A percentile compares a stretch with the other conserved stretches of the same genome.
These are phyloP conservation scores for Aspergillus sp. DNA, from an alignment of 2,329 filamentous ascomycete genomes.

Conservation along the genomic window DNA sequence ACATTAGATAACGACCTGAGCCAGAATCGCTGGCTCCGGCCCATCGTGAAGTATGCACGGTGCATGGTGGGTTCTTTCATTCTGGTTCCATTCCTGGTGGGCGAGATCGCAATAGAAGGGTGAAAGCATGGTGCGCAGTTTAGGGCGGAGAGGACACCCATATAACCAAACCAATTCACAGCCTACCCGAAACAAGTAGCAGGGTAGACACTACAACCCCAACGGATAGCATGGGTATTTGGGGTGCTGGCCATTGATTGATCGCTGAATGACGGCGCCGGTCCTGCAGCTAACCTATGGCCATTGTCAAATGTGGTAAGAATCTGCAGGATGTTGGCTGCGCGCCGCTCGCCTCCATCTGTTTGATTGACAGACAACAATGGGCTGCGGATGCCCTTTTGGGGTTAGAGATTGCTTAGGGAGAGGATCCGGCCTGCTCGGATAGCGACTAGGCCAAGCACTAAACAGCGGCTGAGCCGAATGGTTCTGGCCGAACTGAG, in stretches of 20 bases:
- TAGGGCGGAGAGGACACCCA: neutral
- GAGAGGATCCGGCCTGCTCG: neutral
- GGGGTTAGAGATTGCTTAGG: neutral
- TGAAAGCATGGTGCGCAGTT: neutral
- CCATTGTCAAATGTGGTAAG: neutral
- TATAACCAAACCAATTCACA: neutral
- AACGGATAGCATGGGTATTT: neutral
- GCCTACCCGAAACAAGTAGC: neutral
- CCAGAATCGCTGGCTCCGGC: neutral
- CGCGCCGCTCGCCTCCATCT: neutral
- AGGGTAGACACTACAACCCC: neutral
- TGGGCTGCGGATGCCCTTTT: neutral
- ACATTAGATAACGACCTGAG: neutral
- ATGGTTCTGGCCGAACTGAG: neutral
- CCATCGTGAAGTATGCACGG: neutral
- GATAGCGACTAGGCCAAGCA: neutral
- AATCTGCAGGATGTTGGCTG: neutral
- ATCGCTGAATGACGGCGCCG: neutral
- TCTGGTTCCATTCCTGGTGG: neutral
- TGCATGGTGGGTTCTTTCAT: conserved; percentile 3
- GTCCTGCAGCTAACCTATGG: too few species aligned
- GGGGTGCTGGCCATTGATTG: neutral
- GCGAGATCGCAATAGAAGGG: neutral
- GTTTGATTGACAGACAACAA: neutral
- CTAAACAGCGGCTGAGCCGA: neutral